Evolutionary conservation across 2,329 filamentous ascomycete genomes (phyloP).

Genomic region (Neofusicoccum umdonicola): DNA sequence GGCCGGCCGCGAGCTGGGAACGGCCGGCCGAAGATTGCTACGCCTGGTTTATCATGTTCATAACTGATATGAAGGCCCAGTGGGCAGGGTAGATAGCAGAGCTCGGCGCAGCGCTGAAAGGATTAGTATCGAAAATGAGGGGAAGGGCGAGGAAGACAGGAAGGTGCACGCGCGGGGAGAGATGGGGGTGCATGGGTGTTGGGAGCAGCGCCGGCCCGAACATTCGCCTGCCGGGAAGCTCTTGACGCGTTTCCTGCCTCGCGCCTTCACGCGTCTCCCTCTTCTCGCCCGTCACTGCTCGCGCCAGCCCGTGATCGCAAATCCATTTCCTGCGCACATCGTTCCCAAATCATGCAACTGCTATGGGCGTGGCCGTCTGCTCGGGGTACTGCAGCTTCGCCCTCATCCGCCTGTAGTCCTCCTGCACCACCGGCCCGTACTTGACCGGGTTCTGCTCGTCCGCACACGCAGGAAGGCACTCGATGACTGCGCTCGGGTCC

Average conservation of each 20-base stretch:
- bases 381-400: conserved; percentile 16
- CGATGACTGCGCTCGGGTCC: conserved; percentile 50
- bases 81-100: background rate
- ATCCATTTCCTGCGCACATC: background rate
- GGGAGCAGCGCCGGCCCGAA: background rate
- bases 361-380: background rate
- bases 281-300: no score
- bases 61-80: background rate
- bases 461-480: conserved; percentile 25
- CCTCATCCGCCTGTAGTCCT: conserved; percentile 16
- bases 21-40: background rate
- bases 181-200: background rate
- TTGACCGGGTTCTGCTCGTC: conserved; percentile 9
- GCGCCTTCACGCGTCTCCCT: background rate
- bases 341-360: background rate
- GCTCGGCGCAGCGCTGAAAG: no score
- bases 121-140: background rate
- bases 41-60: background rate
- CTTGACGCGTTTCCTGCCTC: background rate
- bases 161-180: background rate
- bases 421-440: conserved; percentile 15
- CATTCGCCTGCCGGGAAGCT: background rate
- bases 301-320: no score
- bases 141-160: background rate
- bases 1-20: background rate